Percentiles rank a stretch among this genome's conserved stretches.
These are phyloP conservation scores for Crinitomyces ghanaensis DNA, from an alignment of 805 yeast genomes.

Conservation along the genomic window DNA sequence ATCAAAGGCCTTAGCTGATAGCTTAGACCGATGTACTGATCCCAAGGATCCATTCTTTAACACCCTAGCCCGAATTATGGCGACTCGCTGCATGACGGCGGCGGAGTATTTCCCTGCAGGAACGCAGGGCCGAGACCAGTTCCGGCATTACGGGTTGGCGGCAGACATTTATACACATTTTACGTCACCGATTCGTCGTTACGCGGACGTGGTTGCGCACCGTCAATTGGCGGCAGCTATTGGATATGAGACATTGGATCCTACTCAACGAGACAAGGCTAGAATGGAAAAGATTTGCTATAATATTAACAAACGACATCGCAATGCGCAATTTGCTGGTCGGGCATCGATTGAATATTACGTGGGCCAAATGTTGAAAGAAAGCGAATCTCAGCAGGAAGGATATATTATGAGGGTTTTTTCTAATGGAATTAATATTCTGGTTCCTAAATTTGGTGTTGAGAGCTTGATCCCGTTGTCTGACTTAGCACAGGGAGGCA, in stretches of 20 bases:
- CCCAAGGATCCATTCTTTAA: constrained; percentile 81
- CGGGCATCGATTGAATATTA: constrained; percentile 95
- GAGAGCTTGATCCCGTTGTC: constrained; percentile 86
- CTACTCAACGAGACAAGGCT: constrained; percentile 73
- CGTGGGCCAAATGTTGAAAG: constrained; percentile 95
- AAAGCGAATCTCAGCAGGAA: constrained; percentile 65
- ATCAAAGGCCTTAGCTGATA: constrained; percentile 85
- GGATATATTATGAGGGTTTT: constrained; percentile 90
- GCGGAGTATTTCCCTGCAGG: constrained; percentile 97
- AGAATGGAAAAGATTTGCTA: constrained; percentile 83
- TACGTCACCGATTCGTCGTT: constrained; percentile 96
- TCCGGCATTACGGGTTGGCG: constrained; percentile 94
- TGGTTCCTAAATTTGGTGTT: constrained; percentile 92
- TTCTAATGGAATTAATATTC: constrained; percentile 85
- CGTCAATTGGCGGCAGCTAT: constrained; percentile 98
- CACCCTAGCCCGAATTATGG: constrained; percentile 88
- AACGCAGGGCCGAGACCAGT: constrained; percentile 77
- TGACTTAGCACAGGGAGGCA: constrained; percentile 53
- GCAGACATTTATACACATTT: constrained; percentile 96
- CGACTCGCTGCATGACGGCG: constrained; percentile 98
- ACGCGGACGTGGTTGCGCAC: constrained; percentile 96
- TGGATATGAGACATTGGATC: constrained; percentile 75
- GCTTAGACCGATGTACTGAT: constrained; percentile 80
- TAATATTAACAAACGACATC: constrained; percentile 85
- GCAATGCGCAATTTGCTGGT: constrained; percentile 98